Evolutionary conservation across 208 protist genomes (phyloP).

Genomic region (Leishmania braziliensis): DNA sequence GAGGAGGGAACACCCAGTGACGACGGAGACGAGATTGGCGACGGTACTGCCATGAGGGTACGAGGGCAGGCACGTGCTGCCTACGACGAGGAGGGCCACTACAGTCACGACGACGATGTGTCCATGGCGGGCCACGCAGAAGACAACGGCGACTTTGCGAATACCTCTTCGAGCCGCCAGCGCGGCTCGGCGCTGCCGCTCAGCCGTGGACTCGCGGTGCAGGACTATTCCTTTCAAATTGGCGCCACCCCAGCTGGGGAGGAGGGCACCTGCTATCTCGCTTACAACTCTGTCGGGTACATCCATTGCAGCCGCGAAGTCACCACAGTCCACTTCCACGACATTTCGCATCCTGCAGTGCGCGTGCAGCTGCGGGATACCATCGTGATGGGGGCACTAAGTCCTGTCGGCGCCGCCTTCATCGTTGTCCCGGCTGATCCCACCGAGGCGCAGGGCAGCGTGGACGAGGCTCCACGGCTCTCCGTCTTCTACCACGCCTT

Average conservation of each 20-base stretch:
- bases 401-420: slow-evolving; percentile 77
- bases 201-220: neutral
- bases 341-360: slow-evolving; percentile 71
- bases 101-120: slow-evolving; percentile 21
- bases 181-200: neutral
- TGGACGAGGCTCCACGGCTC: slow-evolving; percentile 54
- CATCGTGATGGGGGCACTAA: slow-evolving; percentile 76
- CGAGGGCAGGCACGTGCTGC: neutral
- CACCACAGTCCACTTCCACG: slow-evolving; percentile 84
- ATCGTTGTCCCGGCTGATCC: slow-evolving; percentile 41
- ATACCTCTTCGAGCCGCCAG: neutral
- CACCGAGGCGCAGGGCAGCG: slow-evolving; percentile 37
- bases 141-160: slow-evolving; percentile 10
- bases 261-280: slow-evolving; percentile 81
- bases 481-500: slow-evolving; percentile 80
- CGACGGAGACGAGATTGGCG: slow-evolving; percentile 27
- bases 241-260: slow-evolving; percentile 70
- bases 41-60: neutral
- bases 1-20: slow-evolving; percentile 56
- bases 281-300: slow-evolving; percentile 87
- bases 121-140: slow-evolving; percentile 17
- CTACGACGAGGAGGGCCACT: slow-evolving; percentile 28
- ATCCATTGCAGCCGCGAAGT: slow-evolving; percentile 62
- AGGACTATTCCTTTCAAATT: slow-evolving; percentile 84
- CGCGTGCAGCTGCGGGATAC: slow-evolving; percentile 59